Evolutionary conservation across 2,329 filamentous ascomycete genomes (phyloP).

Genomic region (Colletotrichum sp.): DNA sequence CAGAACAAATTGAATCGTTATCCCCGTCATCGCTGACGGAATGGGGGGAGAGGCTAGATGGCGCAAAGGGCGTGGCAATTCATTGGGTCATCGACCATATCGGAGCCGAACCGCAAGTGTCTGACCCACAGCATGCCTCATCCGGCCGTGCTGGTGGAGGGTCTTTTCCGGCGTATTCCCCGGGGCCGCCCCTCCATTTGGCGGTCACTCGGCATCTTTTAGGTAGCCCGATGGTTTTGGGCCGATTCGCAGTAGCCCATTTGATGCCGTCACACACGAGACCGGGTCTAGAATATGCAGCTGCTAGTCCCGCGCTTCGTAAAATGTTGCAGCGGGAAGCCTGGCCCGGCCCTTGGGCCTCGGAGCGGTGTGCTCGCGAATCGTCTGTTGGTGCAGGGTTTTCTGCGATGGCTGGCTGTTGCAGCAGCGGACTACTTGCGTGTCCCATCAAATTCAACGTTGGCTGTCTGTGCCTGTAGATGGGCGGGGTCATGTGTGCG

Average conservation of each 20-base stretch:
- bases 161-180: conserved; percentile 12
- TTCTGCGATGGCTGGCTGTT: background rate
- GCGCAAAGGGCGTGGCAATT: background rate
- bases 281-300: background rate
- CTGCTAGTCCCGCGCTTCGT: background rate
- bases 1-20: background rate
- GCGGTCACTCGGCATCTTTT: background rate
- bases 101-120: conserved; percentile 17
- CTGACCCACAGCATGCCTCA: background rate
- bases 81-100: conserved; percentile 11
- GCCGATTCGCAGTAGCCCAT: background rate
- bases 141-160: background rate
- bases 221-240: background rate
- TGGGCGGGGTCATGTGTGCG: background rate
- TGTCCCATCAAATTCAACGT: background rate
- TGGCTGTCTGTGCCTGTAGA: background rate
- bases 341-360: background rate
- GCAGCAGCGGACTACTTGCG: background rate
- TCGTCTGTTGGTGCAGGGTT: background rate
- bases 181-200: background rate
- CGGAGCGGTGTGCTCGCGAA: background rate
- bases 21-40: conserved; percentile 14
- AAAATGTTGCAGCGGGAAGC: background rate
- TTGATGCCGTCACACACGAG: background rate
- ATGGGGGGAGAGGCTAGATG: background rate